Base-by-base conservation (phyloP, 208 protist genomes). In the Trypanosoma platydactyli region DNA sequence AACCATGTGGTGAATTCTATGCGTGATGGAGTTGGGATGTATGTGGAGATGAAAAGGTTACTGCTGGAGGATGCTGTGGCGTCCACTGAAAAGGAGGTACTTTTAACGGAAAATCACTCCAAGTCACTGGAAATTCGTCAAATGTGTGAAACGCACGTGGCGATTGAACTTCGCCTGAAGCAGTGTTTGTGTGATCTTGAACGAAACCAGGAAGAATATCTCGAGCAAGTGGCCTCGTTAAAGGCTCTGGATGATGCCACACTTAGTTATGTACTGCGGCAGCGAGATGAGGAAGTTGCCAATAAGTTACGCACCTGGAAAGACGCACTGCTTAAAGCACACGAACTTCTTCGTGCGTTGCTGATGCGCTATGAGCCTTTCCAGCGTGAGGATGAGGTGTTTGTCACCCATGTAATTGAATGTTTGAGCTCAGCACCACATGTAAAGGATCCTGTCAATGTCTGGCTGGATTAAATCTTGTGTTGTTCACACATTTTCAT, bases 301-400 rank as follows among this genome's bases (percentile, higher is more conserved):
- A 59, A 73, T 38, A 60, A 60, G 18, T 24, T 73, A 30, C 33
- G 27, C 3, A 44, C 22, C 11, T 73, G 60, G 60, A 73, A 67
- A 42, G 60, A 49, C 9, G 57, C 51, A 30, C 22, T 67, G 0
- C 52, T 45, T 25, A 52, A 73, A 44, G 60, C 57, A 30, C 51
- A 62, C 30, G 55, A 62, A 56, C 52, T 73, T 48, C 30, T 73
- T 22, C 42, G 29, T 35, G 68, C 60, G 22, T 27, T 73, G 13
- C 45, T 73, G 15, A 73, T 56, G 53, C 49, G 68, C 13, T 73
- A 73, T 73, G 57, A 73, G 25, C 68, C 68, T 27, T 73, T 73
- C 46, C 68, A 73, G 20, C 49, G 52, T 18, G 68, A 59, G 16
- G 68, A 73, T 50, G 68, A 73, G 27, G 53, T 50, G 16, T 73